Evolutionary conservation across 805 yeast species (phyloP).

Genomic region (Ogataea neopini): DNA sequence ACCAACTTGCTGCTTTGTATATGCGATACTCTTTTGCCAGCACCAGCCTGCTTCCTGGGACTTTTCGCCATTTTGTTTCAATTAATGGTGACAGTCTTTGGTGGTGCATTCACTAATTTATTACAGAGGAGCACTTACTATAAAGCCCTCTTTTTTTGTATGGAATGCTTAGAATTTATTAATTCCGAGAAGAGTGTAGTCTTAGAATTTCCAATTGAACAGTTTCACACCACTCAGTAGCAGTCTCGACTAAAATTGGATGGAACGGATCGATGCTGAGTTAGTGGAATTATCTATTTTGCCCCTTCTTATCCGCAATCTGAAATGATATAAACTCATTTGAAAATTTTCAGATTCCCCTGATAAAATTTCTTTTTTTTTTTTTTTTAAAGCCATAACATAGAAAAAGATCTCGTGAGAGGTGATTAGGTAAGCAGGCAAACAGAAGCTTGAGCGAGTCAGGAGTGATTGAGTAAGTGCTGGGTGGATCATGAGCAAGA

Average conservation of each 20-base stretch:
- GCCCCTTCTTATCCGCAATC: slow-evolving; percentile 12
- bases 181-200: too few relatives aligned
- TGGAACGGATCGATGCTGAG: not conserved
- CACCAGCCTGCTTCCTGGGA: slow-evolving; percentile 30
- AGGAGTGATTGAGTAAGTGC: too few relatives aligned
- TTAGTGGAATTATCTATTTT: not conserved
- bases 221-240: not conserved
- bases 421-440: not conserved
- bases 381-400: not conserved
- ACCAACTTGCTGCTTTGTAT: slow-evolving; percentile 30
- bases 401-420: not conserved
- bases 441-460: too few relatives aligned
- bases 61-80: slow-evolving; percentile 29
- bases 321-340: slow-evolving; percentile 12
- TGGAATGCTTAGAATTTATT: not conserved
- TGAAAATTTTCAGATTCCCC: slow-evolving; percentile 21
- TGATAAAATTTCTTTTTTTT: slow-evolving; percentile 9
- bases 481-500: too few relatives aligned
- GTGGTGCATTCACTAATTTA: slow-evolving; percentile 7
- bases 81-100: not conserved
- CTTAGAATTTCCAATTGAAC: not conserved
- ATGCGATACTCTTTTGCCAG: slow-evolving; percentile 31
- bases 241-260: slow-evolving; percentile 1
- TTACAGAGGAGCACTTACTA: not conserved
- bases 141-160: slow-evolving; percentile 4